Conservation (phyloP, 2,329 filamentous ascomycete species). For the Fusarium brachygibbosum region DNA sequence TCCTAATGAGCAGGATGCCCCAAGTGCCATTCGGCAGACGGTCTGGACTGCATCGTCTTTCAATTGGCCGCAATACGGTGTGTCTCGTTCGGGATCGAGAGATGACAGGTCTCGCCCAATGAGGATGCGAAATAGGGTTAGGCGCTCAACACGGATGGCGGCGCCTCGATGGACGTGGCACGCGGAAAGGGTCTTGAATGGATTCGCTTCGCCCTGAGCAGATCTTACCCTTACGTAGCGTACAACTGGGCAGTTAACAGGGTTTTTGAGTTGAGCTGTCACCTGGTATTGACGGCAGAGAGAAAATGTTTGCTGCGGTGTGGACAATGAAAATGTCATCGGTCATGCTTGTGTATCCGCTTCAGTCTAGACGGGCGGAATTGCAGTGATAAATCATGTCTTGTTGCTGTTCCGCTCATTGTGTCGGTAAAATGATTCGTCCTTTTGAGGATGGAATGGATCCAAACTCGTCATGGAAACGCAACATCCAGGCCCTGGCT, state of each 20-base stretch:
- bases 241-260: neutral
- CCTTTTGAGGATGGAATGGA: conserved; percentile 26
- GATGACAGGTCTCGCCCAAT: conserved; percentile 26
- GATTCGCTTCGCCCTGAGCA: conserved; percentile 26
- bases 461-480: conserved; percentile 16
- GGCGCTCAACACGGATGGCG: conserved; percentile 18
- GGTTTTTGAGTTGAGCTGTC: conserved; percentile 9
- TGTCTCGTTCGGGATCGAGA: conserved; percentile 6
- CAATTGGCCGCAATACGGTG: conserved; percentile 9
- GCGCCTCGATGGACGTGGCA: conserved; percentile 29
- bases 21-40: neutral
- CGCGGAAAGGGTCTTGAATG: conserved; percentile 10
- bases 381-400: neutral
- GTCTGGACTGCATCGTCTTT: neutral
- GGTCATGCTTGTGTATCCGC: conserved; percentile 8
- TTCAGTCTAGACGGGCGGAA: neutral
- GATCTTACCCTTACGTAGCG: conserved; percentile 6
- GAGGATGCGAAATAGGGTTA: conserved; percentile 10
- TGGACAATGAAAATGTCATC: conserved; percentile 9
- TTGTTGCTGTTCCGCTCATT: neutral
- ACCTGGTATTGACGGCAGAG: neutral
- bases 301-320: conserved; percentile 13
- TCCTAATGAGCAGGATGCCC: conserved; percentile 3
- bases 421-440: neutral
- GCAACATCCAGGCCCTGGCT: neutral